Evolutionary conservation across 805 yeast genomes (phyloP), one percentile per base, ranked within the genome.

Genomic region (Metschnikowia bowlesiae): DNA sequence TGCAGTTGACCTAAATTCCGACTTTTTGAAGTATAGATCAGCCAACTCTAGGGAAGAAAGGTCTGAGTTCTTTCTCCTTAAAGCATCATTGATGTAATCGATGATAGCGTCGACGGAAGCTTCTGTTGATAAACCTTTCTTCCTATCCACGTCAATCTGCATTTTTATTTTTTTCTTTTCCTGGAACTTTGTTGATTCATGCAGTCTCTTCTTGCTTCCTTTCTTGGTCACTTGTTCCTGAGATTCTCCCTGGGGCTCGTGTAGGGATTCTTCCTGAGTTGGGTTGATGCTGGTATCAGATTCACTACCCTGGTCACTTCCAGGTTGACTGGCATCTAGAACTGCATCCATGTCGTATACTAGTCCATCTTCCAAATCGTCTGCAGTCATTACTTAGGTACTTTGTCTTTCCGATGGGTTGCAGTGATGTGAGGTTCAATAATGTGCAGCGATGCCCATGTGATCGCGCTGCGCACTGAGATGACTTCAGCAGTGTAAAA

Each of bases 321-420:
- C 35, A 29, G 28, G 2, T 33, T 16, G 46, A 13, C 36, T 41
- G 14, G 28, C 28, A 36, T 34, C 39, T 11, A 16, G 59, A n/a
- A 67, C 62, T 30, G 68, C 58, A 37, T 77, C 80, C 26, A 79
- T 71, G 5, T 73, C 76, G 61, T 86, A 87, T 3, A 76, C 85
- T 45, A 89, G 70, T 2, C 89, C 92, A 62, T 88, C 96, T 46
- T 87, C 91, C 51, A 89, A 71, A 53, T 85, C 96, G 65, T 89
- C 96, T n/a, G 50, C 58, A 36, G 50, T 49, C 56, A 51, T 53
- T 16, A 13, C 39, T 5, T 13, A 7, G 14, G 6, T 10, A 26
- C 3, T 8, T 22, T 18, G 14, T 13, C 30, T 39, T 13, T 28
- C n/a, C 26, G 32, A 18, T 39, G 16, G n/a, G n/a, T 26, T 31